Base-by-base conservation (phyloP, 2,329 filamentous ascomycete genomes). In the Chaetomiaceae sp. region DNA sequence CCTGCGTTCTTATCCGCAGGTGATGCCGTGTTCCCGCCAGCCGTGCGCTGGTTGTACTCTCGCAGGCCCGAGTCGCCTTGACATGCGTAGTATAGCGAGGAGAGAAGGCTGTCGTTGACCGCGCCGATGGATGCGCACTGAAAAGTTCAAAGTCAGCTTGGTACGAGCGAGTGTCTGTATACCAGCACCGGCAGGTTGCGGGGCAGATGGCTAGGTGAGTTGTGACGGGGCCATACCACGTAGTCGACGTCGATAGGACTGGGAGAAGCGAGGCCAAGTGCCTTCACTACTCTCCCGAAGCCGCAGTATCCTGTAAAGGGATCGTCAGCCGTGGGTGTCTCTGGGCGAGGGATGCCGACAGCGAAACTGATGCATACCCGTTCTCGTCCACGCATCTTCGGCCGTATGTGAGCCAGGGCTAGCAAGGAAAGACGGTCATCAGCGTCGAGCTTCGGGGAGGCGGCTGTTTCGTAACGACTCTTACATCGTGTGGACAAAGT, bases 401-500 rank as follows among this genome's bases (percentile, higher is more conserved):
- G 56, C 59, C 56, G 18, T 27, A 30, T 84, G 79, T 1, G 74
- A 70, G 19, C 79, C 78, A 37, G 76, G 77, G 50, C 79, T 81
- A 18, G n/a, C 5, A 44, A 22, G 9, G 17, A 15, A 5, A 4
- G n/a, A n/a, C n/a, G n/a, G n/a, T n/a, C n/a, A 19, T n/a, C 19
- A 14, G 12, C 12, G 7, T 45, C 20, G 6, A 18, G 9, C 1
- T 6, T 6, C 3, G 6, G 19, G 43, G 11, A 34, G 26, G 9
- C 43, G 15, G n/a, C 6, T 12, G 4, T 3, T 3, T 4, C 12
- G 9, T 4, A 26, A 12, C 15, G 29, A 18, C 11, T 60, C 82
- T 65, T 67, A 88, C 84, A 94, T 86, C 7, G 85, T 84, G 62
- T 95, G 88, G 6, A 97, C 79, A 63, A 98, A 95, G 2, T 79